Percentiles rank a stretch among this genome's conserved stretches.
These are phyloP conservation scores for Apiotrichum veenhuisii DNA, from an alignment of 1,284 basidiomycete genomes.

Conservation along the genomic window DNA sequence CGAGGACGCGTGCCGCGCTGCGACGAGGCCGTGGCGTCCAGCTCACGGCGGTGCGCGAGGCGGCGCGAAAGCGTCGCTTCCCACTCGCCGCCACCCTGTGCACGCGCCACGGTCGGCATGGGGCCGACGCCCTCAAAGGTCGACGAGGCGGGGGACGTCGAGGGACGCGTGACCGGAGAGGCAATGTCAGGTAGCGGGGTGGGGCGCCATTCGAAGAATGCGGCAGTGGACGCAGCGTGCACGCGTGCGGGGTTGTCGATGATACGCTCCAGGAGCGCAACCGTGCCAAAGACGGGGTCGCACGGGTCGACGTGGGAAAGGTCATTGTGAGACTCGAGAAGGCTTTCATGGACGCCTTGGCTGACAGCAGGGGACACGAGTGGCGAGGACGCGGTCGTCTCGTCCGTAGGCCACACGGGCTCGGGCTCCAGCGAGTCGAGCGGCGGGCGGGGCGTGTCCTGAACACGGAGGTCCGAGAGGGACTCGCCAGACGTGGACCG, in stretches of 20 bases:
- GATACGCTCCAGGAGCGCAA: constrained; percentile 9
- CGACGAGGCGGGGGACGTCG: constrained; percentile 19
- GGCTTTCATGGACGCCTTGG: not conserved
- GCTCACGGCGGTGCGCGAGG: constrained; percentile 36
- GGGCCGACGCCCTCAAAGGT: constrained; percentile 15
- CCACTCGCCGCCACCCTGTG: constrained; percentile 42
- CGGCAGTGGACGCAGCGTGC: constrained; percentile 10
- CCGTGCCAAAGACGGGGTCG: constrained; percentile 3
- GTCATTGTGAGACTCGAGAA: not conserved
- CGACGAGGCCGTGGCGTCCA: constrained; percentile 10
- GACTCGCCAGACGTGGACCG: not conserved
- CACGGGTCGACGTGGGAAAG: not conserved
- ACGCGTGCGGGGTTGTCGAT: constrained; percentile 6
- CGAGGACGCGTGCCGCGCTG: constrained; percentile 1
- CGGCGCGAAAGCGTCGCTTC: constrained; percentile 39
- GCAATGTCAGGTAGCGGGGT: not conserved
- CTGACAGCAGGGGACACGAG: no score
- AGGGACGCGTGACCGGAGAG: constrained; percentile 7
- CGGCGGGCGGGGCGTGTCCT: not conserved
- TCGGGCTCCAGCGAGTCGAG: not conserved
- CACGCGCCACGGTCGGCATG: constrained; percentile 41
- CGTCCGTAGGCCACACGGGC: not conserved
- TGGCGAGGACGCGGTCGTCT: no score
- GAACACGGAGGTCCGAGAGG: not conserved
- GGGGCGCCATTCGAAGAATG: constrained; percentile 32